phyloP scores from a whole-genome alignment of 768 basidiomycete genomes.

The Mycena amicta region DNA sequence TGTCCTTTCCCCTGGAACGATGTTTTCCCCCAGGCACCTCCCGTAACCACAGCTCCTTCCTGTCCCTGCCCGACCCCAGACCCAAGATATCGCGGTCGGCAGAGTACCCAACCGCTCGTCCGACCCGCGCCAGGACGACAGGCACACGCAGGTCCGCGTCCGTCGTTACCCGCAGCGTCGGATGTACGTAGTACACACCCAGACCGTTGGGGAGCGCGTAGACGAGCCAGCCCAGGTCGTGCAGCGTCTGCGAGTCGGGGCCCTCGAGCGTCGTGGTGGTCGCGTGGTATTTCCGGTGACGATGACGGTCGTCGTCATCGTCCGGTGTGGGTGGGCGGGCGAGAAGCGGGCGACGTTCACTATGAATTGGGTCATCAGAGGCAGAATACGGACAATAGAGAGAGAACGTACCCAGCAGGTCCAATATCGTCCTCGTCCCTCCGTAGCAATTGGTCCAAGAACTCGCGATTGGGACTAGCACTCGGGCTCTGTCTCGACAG shows the following conservation, averaged over 20 bases:
- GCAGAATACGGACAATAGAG: too few species aligned
- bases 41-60: conserved; percentile 68
- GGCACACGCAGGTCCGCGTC: conserved; percentile 67
- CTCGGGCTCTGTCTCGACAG: not conserved
- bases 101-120: conserved; percentile 46
- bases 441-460: too few species aligned
- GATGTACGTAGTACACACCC: conserved; percentile 69
- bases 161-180: conserved; percentile 61
- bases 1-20: conserved; percentile 7
- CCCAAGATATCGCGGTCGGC: conserved; percentile 26
- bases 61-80: conserved; percentile 34
- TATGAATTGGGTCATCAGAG: not conserved
- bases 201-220: conserved; percentile 73
- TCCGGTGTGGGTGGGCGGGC: not conserved
- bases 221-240: conserved; percentile 73
- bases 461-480: too few species aligned
- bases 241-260: conserved; percentile 27
- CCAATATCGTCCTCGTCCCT: too few species aligned
- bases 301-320: not conserved
- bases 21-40: conserved; percentile 36
- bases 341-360: conserved; percentile 22
- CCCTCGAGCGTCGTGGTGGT: not conserved
- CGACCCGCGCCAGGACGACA: conserved; percentile 51
- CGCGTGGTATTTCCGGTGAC: conserved; percentile 3
- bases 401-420: too few species aligned